A percentile compares a stretch with the other conserved stretches of the same genome.
These are phyloP conservation scores for Trichoderma atroviride DNA, from an alignment of 2,329 filamentous ascomycete species.

Conservation along the genomic window DNA sequence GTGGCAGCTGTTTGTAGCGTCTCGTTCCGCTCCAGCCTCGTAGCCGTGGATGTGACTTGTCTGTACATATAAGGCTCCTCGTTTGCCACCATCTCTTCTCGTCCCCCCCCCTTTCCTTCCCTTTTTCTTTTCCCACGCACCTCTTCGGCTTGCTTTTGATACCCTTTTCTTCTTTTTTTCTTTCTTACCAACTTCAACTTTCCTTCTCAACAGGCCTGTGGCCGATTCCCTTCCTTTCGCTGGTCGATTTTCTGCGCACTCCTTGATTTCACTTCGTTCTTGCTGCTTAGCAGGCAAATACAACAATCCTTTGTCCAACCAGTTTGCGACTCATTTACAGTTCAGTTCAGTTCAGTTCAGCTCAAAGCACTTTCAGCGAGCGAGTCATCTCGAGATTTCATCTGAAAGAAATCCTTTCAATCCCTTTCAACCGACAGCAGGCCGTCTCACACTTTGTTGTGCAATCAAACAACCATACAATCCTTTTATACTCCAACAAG, in stretches of 20 bases:
- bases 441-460: neutral
- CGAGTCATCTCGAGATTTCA: neutral
- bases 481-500: conserved; percentile 4
- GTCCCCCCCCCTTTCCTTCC: neutral
- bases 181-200: neutral
- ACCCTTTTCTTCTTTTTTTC: neutral
- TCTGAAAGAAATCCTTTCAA: neutral
- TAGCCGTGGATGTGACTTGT: neutral
- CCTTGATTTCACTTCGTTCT: conserved; percentile 1
- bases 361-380: neutral
- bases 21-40: neutral
- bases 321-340: conserved; percentile 4
- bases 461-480: neutral
- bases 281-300: conserved; percentile 5
- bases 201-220: conserved; percentile 12
- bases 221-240: conserved; percentile 23
- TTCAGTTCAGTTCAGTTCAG: neutral
- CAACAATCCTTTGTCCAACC: conserved; percentile 7
- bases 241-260: conserved; percentile 24
- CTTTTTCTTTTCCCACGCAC: neutral
- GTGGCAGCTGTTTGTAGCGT: neutral
- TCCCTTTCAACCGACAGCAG: neutral
- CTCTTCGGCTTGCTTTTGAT: conserved; percentile 5
- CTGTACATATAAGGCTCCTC: neutral
- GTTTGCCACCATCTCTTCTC: conserved; percentile 7